Conservation (phyloP, 306 rosid genomes). For the Trifolium pratense region DNA sequence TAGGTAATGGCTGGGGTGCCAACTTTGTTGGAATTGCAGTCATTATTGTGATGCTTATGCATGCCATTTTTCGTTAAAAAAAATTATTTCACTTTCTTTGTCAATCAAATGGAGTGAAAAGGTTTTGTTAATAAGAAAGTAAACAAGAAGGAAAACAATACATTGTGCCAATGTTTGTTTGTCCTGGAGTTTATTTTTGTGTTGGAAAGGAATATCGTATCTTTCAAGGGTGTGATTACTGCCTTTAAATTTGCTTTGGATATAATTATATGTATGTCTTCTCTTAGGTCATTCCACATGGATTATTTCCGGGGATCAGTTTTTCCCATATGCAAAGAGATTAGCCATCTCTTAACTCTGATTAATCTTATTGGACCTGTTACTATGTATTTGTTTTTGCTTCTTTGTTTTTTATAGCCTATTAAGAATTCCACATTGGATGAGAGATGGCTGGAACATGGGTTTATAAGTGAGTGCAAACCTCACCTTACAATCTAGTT, state of each 20-base stretch:
- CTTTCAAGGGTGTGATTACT: conserved; percentile 1
- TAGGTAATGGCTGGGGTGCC: not conserved
- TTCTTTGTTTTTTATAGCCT: conserved; percentile 18
- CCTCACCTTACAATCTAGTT: no score
- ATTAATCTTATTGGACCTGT: not conserved
- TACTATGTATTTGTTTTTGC: not conserved
- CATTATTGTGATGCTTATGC: not conserved
- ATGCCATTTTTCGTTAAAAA: not conserved
- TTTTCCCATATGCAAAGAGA: no score
- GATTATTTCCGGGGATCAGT: no score
- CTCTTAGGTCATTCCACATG: no score
- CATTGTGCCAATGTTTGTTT: not conserved
- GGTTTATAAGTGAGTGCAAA: no score
- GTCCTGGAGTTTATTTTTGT: not conserved
- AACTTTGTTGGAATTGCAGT: conserved; percentile 5
- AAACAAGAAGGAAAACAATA: conserved; percentile 1
- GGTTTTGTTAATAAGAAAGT: not conserved
- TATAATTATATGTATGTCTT: no score
- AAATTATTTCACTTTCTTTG: not conserved
- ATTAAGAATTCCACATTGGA: no score
- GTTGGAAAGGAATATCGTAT: not conserved
- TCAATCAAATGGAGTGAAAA: not conserved
- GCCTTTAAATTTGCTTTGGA: no score
- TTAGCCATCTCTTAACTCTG: no score
- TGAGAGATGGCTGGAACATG: no score